These are phyloP conservation scores for Pneumocystis jirovecii DNA, from an alignment of 1,139 yeast genomes.

Conservation along the genomic window DNA sequence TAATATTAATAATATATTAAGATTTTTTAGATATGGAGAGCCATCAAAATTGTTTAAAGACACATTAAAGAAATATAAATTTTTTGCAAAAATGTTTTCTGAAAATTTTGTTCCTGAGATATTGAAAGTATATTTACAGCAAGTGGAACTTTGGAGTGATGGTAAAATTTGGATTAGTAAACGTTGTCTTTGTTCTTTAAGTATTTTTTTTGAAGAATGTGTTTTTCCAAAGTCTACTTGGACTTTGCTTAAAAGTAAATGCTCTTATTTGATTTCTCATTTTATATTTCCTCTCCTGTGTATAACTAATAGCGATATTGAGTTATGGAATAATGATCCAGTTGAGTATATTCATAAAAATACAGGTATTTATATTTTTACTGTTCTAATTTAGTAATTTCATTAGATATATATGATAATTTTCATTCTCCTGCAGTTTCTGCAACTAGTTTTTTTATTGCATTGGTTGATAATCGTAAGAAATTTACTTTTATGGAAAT, in stretches of 20 bases:
- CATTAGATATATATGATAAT: conserved; percentile 39
- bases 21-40: conserved; percentile 44
- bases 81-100: conserved; percentile 24
- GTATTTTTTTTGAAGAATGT: conserved; percentile 58
- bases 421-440: conserved; percentile 67
- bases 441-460: conserved; percentile 59
- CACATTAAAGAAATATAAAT: conserved; percentile 20
- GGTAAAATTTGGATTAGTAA: conserved; percentile 54
- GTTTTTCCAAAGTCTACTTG: conserved; percentile 56
- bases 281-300: conserved; percentile 67
- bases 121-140: conserved; percentile 44
- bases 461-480: conserved; percentile 53
- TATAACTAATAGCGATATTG: conserved; percentile 56
- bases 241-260: conserved; percentile 55
- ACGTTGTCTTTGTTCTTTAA: conserved; percentile 49
- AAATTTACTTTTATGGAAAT: conserved; percentile 48
- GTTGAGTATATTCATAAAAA: conserved; percentile 74
- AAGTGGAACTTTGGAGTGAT: conserved; percentile 60
- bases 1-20: background rate
- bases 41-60: conserved; percentile 21
- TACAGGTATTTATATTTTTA: conserved; percentile 37
- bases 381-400: background rate
- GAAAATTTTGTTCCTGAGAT: conserved; percentile 58
- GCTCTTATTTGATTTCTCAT: conserved; percentile 48
- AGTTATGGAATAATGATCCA: conserved; percentile 75